phyloP scores from a whole-genome alignment of 306 rosid species.

The Sicyos baderoa region DNA sequence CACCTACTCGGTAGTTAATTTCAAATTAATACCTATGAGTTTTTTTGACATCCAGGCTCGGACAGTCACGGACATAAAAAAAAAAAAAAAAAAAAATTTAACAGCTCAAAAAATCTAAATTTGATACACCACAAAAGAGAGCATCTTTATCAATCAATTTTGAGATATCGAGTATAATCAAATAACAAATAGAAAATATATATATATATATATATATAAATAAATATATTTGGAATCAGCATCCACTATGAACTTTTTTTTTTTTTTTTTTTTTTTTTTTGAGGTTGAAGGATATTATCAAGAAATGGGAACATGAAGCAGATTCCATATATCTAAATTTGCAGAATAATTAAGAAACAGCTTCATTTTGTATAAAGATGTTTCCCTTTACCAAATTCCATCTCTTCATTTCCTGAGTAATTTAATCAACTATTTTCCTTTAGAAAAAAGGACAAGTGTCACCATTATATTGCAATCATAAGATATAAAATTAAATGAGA shows the following conservation, averaged over 20 bases:
- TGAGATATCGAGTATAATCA: not conserved
- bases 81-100: no score
- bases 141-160: no score
- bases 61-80: no score
- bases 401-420: not conserved
- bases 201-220: no score
- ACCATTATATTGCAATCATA: not conserved
- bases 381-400: not conserved
- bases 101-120: no score
- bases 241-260: not conserved
- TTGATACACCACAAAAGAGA: no score
- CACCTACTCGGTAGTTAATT: no score
- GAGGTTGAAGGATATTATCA: not conserved
- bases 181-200: no score
- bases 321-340: not conserved
- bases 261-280: no score
- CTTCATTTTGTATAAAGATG: not conserved
- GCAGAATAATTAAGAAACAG: not conserved
- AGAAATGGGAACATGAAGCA: not conserved
- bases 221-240: not conserved
- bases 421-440: not conserved
- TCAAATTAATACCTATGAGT: no score
- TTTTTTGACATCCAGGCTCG: no score
- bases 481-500: not conserved
- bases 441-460: not conserved